Percentiles rank a stretch among this genome's conserved stretches.
These are phyloP conservation scores for Hygrophoropsis aurantiaca DNA, from an alignment of 768 basidiomycete species.

Conservation along the genomic window DNA sequence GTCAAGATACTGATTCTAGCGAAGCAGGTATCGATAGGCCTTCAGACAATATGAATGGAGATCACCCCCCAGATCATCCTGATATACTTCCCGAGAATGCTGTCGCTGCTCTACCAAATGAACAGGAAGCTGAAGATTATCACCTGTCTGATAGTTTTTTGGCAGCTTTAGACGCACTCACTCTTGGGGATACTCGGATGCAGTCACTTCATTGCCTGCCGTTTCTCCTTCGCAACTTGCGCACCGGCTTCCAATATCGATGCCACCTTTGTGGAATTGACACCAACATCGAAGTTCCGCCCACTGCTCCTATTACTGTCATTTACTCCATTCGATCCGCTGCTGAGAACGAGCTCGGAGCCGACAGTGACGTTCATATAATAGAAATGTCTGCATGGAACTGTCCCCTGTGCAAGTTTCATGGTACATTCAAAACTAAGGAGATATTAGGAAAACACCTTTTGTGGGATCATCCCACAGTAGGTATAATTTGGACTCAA, in stretches of 20 bases:
- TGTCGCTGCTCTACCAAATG: not conserved
- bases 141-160: conserved; percentile 31
- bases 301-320: conserved; percentile 19
- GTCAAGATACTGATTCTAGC: not conserved
- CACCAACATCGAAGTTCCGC: conserved; percentile 20
- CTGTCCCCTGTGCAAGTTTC: conserved; percentile 57
- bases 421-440: conserved; percentile 40
- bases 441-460: conserved; percentile 50
- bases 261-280: conserved; percentile 41
- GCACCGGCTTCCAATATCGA: conserved; percentile 43
- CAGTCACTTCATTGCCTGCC: conserved; percentile 45
- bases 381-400: conserved; percentile 36
- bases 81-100: not conserved
- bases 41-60: not conserved
- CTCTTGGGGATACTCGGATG: conserved; percentile 33
- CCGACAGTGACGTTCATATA: conserved; percentile 17
- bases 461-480: conserved; percentile 45
- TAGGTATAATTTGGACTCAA: conserved; percentile 38
- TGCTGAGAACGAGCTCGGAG: conserved; percentile 8
- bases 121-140: conserved; percentile 6
- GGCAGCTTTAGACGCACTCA: conserved; percentile 32
- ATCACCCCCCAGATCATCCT: not conserved
- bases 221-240: conserved; percentile 55
- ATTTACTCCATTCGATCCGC: conserved; percentile 17
- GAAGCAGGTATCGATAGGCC: not conserved